Evolutionary conservation across 495 filamentous ascomycete genomes (phyloP).

Genomic region (Penicillium dipodomyicola): DNA sequence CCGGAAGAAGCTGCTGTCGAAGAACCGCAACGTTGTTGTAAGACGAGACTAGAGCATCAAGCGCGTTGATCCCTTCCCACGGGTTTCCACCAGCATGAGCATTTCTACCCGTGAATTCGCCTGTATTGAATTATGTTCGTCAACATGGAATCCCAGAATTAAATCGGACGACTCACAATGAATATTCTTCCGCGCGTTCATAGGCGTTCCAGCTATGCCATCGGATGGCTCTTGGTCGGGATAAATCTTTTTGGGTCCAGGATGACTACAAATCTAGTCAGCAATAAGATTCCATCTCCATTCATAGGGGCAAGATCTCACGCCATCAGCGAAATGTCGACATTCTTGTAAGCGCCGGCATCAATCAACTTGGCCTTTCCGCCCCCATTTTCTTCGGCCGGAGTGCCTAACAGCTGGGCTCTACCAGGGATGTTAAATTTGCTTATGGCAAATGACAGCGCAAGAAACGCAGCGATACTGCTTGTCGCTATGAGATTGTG

Average conservation of each 20-base stretch:
- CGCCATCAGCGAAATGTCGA: constrained; percentile 65
- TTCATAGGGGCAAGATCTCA: constrained; percentile 30
- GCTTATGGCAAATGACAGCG: constrained; percentile 50
- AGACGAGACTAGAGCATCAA: constrained; percentile 32
- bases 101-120: constrained; percentile 34
- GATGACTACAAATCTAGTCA: constrained; percentile 25
- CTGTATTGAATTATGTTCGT: background rate
- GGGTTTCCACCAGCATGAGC: constrained; percentile 61
- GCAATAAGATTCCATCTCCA: background rate
- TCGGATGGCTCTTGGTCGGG: constrained; percentile 23
- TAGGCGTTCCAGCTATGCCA: constrained; percentile 35
- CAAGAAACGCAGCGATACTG: constrained; percentile 58
- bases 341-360: constrained; percentile 59
- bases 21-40: constrained; percentile 63
- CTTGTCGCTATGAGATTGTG: constrained; percentile 68
- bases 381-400: constrained; percentile 68
- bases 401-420: constrained; percentile 64
- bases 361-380: constrained; percentile 66
- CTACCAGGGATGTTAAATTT: constrained; percentile 52
- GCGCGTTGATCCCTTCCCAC: constrained; percentile 38
- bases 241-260: constrained; percentile 30
- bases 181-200: constrained; percentile 42
- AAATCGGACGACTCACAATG: constrained; percentile 15
- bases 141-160: background rate
- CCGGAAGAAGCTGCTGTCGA: constrained; percentile 61